A percentile compares a stretch with the other conserved stretches of the same genome.
Evolutionary conservation across 2,329 filamentous ascomycete species (phyloP).

Genomic region (Tolypocladium ovalisporum): DNA sequence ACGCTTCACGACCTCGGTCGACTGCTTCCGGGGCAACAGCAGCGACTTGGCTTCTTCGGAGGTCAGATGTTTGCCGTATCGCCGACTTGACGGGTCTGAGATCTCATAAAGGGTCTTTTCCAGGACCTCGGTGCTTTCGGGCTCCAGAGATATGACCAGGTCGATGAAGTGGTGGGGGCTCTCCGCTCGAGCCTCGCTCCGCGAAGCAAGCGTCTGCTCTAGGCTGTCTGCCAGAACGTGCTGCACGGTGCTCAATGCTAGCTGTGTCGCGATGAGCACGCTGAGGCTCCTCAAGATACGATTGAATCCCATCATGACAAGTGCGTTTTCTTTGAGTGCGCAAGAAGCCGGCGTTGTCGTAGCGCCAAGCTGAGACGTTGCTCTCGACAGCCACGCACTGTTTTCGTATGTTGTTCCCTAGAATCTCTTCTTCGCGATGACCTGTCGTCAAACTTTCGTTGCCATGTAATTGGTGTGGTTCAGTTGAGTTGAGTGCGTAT

Average conservation of each 20-base stretch:
- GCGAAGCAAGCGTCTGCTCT: not conserved
- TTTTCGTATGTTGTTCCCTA: no score
- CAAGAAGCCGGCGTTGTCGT: not conserved
- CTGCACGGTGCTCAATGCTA: not conserved
- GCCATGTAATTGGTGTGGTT: not conserved
- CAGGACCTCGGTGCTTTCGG: conserved; percentile 13
- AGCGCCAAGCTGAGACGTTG: no score
- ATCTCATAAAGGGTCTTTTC: conserved; percentile 35
- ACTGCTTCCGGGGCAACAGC: conserved; percentile 29
- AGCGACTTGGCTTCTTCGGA: conserved; percentile 37
- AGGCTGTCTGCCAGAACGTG: not conserved
- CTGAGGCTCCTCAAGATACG: not conserved
- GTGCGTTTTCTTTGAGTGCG: not conserved
- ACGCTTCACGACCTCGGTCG: conserved; percentile 25
- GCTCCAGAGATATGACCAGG: not conserved
- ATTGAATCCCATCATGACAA: not conserved
- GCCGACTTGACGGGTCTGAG: conserved; percentile 33
- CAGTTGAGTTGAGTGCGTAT: not conserved
- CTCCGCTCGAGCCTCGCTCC: not conserved
- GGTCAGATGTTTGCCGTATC: conserved; percentile 38
- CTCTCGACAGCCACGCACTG: not conserved
- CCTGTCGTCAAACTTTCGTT: no score
- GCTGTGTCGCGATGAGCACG: not conserved
- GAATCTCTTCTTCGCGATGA: no score
- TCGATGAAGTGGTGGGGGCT: not conserved